Evolutionary conservation across 75 land plant genomes (phyloP).

Genomic region (Ceratopteris richardii): DNA sequence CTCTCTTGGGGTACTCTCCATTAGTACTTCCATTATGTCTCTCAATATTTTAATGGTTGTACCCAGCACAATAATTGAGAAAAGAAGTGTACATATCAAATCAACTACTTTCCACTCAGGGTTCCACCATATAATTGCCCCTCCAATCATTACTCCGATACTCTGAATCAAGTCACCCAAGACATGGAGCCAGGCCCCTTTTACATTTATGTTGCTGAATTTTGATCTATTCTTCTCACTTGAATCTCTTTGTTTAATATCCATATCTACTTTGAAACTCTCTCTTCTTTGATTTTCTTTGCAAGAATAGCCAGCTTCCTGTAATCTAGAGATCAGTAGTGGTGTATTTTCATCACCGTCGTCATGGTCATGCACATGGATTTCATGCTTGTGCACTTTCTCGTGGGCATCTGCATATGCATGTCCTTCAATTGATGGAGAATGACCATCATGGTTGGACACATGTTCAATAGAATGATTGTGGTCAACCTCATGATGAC

Average conservation of each 20-base stretch:
- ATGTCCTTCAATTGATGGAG: no score
- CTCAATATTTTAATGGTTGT: conserved; percentile 71
- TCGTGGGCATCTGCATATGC: no score
- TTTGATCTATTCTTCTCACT: background rate
- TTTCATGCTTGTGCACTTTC: no score
- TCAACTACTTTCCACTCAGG: conserved; percentile 77
- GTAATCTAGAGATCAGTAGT: conserved; percentile 4
- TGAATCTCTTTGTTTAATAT: no score
- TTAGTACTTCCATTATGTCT: conserved; percentile 61
- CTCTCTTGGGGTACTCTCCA: conserved; percentile 92
- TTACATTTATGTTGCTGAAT: conserved; percentile 57
- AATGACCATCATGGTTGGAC: no score
- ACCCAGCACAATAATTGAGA: conserved; percentile 64
- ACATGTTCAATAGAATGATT: background rate
- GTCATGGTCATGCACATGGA: background rate
- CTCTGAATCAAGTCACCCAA: conserved; percentile 87
- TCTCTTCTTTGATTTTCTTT: no score
- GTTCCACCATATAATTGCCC: conserved; percentile 75
- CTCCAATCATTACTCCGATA: conserved; percentile 90
- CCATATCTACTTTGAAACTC: no score
- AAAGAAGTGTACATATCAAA: conserved; percentile 73
- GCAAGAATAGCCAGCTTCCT: no score
- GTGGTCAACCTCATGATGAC: conserved; percentile 28
- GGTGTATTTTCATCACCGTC: background rate
- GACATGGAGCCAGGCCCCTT: conserved; percentile 79